phyloP scores from a whole-genome alignment of 2,329 filamentous ascomycete species.

The Zasmidium cellare region DNA sequence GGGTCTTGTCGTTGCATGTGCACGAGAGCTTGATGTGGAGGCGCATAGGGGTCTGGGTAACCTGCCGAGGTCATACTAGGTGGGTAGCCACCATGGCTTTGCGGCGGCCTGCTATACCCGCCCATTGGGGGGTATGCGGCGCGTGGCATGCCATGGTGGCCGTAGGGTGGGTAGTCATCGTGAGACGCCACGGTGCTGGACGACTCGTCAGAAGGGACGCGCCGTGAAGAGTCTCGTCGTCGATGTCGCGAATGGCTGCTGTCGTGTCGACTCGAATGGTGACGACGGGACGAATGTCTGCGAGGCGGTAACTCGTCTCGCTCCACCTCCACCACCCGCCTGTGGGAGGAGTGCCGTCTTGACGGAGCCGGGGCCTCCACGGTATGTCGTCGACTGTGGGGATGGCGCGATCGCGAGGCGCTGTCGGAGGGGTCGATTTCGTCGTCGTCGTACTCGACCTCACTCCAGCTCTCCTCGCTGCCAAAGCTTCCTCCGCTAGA shows the following conservation, averaged over 20 bases:
- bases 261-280: constrained; percentile 27
- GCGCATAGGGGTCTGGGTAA: constrained; percentile 26
- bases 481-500: constrained; percentile 29
- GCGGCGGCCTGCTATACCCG: constrained; percentile 32
- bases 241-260: constrained; percentile 23
- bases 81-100: constrained; percentile 36
- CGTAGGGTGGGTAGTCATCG: constrained; percentile 46
- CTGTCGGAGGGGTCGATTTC: constrained; percentile 53
- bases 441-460: constrained; percentile 29
- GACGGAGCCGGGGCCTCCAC: constrained; percentile 35
- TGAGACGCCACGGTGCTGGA: constrained; percentile 43
- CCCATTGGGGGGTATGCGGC: constrained; percentile 33
- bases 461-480: constrained; percentile 32
- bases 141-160: constrained; percentile 38
- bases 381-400: constrained; percentile 33
- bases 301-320: constrained; percentile 23
- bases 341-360: constrained; percentile 42
- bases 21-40: constrained; percentile 29
- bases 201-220: constrained; percentile 36
- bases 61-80: constrained; percentile 27
- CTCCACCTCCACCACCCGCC: constrained; percentile 21
- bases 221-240: constrained; percentile 25
- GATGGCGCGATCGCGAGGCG: constrained; percentile 43
- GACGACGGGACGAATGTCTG: constrained; percentile 25
- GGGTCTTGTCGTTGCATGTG: constrained; percentile 34